Base-by-base conservation (phyloP, 2,329 filamentous ascomycete species). In the Aureobasidium sp. region DNA sequence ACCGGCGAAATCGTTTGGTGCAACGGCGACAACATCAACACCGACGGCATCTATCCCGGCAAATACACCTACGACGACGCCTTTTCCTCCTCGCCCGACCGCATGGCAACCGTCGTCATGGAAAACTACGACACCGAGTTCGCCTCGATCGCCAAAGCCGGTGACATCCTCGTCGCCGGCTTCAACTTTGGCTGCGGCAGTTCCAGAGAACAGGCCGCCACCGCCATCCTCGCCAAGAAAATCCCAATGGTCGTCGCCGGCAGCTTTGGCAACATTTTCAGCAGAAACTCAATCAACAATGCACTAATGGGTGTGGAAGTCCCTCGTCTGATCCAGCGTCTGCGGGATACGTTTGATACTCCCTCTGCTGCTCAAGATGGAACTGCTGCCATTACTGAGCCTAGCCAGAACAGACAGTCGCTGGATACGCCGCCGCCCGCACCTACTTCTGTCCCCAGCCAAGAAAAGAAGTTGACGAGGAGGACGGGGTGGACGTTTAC, bases 31-130 rank as follows among this genome's bases (percentile, higher is more conserved):
- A 95, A 96, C 76, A 85, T 97, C 72, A 90, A 94, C 76, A 97
- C 93, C 0, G 93, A 97, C 70, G 87, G 84, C 60, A 96, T 97
- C 73, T 97, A 97, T 74, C 89, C 91, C 0, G 91, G 90, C 5
- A 91, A 92, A 72, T 91, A 90, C 74, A 97, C 92, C 0, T 97
- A 97, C 75, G 90, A 95, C 72, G 92, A 97, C 71, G 83, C 89
- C 69, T 81, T 97, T 0, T 77, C 88, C 0, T 80, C 97, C 0
- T 77, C 88, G 0, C 79, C 76, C 0, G 87, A 90, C 64, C 85
- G 85, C 62, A 97, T 97, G 93, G 90, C 91, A 0, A 79, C 89
- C 67, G 91, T 92, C 0, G 92, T 89, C 75, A 97, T 97, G 91
- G 83, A 88, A 72, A 97, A 97, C 80, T 97, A 96, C 76, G 93